Conservation (phyloP, 208 protist species). For the Endotrypanum monterogeii region DNA sequence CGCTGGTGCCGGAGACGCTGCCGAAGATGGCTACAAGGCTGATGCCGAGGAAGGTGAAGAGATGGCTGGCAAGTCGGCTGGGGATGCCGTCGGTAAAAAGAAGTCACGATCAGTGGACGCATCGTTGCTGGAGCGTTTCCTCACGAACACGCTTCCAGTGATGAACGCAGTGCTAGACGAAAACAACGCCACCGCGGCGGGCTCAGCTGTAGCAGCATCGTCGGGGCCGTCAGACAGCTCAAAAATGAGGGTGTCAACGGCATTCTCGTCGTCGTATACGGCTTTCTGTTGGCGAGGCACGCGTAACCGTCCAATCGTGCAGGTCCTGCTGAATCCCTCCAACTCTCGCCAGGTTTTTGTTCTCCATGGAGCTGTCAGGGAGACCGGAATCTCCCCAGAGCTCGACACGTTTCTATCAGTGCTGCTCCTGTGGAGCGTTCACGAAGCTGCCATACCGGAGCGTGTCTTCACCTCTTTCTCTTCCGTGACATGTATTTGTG, state of each 20-base stretch:
- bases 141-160: conserved; percentile 70
- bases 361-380: conserved; percentile 42
- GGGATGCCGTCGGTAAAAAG: not conserved
- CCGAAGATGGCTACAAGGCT: conserved; percentile 1
- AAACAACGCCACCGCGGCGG: conserved; percentile 31
- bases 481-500: conserved; percentile 51
- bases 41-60: conserved; percentile 4
- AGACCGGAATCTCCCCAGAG: conserved; percentile 37
- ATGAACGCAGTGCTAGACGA: conserved; percentile 74
- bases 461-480: conserved; percentile 60
- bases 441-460: conserved; percentile 59
- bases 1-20: conserved; percentile 5
- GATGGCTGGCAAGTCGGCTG: conserved; percentile 1
- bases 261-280: conserved; percentile 58
- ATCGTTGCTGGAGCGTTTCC: conserved; percentile 50
- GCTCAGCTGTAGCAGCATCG: conserved; percentile 9
- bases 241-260: conserved; percentile 46
- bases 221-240: not conserved
- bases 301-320: conserved; percentile 50
- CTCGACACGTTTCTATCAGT: conserved; percentile 70
- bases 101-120: conserved; percentile 47
- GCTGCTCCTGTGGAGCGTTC: conserved; percentile 77
- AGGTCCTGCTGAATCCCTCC: conserved; percentile 52
- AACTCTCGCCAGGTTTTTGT: conserved; percentile 47
- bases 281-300: conserved; percentile 52